A percentile compares a stretch with the other conserved stretches of the same genome.
Conservation (phyloP, 306 rosid genomes). For the Dalbergia cochinchinensis region DNA sequence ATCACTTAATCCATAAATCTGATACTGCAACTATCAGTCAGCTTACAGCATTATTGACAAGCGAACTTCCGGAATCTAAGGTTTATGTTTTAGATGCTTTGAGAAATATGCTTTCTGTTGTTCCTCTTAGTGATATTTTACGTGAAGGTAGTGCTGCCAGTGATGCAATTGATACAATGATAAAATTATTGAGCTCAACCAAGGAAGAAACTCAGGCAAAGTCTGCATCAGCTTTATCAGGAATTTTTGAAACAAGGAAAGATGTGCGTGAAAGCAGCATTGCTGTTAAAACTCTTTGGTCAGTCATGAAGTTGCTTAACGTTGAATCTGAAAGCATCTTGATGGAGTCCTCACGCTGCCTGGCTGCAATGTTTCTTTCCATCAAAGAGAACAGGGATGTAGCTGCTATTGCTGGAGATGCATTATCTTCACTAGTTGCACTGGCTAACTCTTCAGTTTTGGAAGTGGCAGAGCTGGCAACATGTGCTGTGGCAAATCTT, state of each 20-base stretch:
- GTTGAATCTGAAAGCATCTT: slow-evolving; percentile 80
- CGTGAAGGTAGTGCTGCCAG: slow-evolving; percentile 97
- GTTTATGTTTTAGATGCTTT: slow-evolving; percentile 94
- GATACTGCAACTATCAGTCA: slow-evolving; percentile 96
- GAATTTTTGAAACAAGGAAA: slow-evolving; percentile 87
- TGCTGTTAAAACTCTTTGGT: slow-evolving; percentile 84
- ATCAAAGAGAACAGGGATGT: slow-evolving; percentile 91
- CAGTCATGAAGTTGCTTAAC: slow-evolving; percentile 77
- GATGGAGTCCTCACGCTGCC: slow-evolving; percentile 83
- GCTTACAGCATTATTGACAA: slow-evolving; percentile 92
- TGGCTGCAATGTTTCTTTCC: slow-evolving; percentile 92
- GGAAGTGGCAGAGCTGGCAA: slow-evolving; percentile 90
- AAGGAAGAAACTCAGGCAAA: slow-evolving; percentile 97
- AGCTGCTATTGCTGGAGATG: slow-evolving; percentile 83
- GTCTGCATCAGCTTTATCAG: slow-evolving; percentile 91
- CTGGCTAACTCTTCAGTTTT: slow-evolving; percentile 82
- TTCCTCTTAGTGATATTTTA: slow-evolving; percentile 81
- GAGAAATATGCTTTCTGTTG: slow-evolving; percentile 96
- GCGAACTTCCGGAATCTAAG: slow-evolving; percentile 97
- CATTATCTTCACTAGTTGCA: slow-evolving; percentile 66
- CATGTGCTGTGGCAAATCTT: slow-evolving; percentile 96
- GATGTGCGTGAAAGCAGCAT: slow-evolving; percentile 91
- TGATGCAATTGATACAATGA: slow-evolving; percentile 93
- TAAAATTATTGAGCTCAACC: slow-evolving; percentile 77
- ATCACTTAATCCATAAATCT: slow-evolving; percentile 96